Evolutionary conservation across 78 protist species (phyloP), one percentile per base, ranked within the genome.

Genomic region (Dictyostelium purpureum): DNA sequence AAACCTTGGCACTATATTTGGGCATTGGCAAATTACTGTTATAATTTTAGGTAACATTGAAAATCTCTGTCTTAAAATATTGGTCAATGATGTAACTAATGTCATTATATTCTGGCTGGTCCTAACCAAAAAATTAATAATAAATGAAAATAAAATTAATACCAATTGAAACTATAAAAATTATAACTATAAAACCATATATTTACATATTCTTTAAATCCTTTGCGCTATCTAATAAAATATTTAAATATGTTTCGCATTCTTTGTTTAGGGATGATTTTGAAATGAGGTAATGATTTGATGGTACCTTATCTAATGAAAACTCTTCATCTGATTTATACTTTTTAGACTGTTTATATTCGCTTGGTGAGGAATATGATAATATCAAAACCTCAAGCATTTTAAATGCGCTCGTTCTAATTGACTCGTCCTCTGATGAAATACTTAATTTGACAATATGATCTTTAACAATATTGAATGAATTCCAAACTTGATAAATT

Each of bases 71-170:
- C 56, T 70, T 24, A 56, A 35, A 7, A 83, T 73, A 1, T 49
- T 28, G 9, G 81, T 57, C 28, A 83, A 73, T 31, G 78, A 66
- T 28, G 91, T 83, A 4, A 83, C 54, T 7, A 83, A 12, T 51
- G 43, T 42, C 81, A 83, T 83, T 16, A 83, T 83, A 73, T 83
- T 83, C n/a, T 78, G 61, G 54, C 91, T 83, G 43, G 81, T 83
- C 91, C 91, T 83, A 47, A 35, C 59, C 26, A 38, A 18, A 70
- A 51, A 54, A 52, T 33, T 24, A 4, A 24, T 71, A 24, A 71
- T 19, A 31, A 49, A 47, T n/a, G 10, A 54, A 54, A 49, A 54
- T 31, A 73, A 12, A 35, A 11, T 19, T n/a, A 56, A 33, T 56
- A 7, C 12, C 18, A 45, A 21, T 4, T 3, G 19, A 35, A 7